Conservation (phyloP, 805 yeast genomes). For the Candida yuanshanica region DNA sequence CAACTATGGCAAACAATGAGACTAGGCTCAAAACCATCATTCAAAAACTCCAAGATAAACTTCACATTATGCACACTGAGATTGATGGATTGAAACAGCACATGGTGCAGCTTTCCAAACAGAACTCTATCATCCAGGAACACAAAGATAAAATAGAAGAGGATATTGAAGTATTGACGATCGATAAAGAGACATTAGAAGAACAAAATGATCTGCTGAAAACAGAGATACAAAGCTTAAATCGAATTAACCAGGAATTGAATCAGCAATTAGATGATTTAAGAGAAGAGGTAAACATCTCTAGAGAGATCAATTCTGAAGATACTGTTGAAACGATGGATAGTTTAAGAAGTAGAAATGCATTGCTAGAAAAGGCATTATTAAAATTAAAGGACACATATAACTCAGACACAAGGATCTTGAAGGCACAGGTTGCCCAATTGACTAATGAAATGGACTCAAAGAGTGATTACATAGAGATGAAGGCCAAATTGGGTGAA, state of each 20-base stretch:
- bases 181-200: conserved; percentile 41
- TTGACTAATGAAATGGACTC: conserved; percentile 1
- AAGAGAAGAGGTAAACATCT: conserved; percentile 16
- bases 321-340: background rate
- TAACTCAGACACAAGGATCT: conserved; percentile 22
- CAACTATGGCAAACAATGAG: conserved; percentile 3
- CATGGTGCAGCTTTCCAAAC: conserved; percentile 22
- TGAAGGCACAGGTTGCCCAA: conserved; percentile 20
- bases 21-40: conserved; percentile 28
- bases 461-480: background rate
- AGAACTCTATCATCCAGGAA: conserved; percentile 26
- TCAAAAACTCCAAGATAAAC: conserved; percentile 40
- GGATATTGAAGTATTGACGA: conserved; percentile 27
- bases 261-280: conserved; percentile 7
- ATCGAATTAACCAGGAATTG: conserved; percentile 6
- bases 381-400: conserved; percentile 27
- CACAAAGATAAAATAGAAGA: conserved; percentile 19
- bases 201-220: conserved; percentile 29
- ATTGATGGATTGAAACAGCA: conserved; percentile 24
- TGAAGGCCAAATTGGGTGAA: conserved; percentile 8
- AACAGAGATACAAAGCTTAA: conserved; percentile 13
- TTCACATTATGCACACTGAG: conserved; percentile 29
- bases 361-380: conserved; percentile 37
- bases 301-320: conserved; percentile 6
- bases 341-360: conserved; percentile 25